Evolutionary conservation across 2,329 filamentous ascomycete genomes (phyloP).

Genomic region (Periconia sp.): DNA sequence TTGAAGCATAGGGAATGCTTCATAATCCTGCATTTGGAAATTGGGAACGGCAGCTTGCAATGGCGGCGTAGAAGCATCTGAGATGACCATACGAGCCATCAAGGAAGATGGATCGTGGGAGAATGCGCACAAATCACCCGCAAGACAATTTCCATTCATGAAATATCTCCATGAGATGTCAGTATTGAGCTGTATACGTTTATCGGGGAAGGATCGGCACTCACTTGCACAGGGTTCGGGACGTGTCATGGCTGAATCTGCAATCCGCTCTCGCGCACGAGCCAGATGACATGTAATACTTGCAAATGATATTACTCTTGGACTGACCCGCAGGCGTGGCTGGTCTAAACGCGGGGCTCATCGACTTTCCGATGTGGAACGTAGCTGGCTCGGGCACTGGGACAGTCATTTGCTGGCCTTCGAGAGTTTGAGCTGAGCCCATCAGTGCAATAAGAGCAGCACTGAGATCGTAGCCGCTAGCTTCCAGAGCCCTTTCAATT

Average conservation of each 20-base stretch:
- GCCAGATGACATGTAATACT: slow-evolving; percentile 95
- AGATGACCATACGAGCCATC: slow-evolving; percentile 76
- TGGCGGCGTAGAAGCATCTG: slow-evolving; percentile 68
- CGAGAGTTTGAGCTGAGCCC: slow-evolving; percentile 62
- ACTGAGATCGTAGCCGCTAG: slow-evolving; percentile 89
- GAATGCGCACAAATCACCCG: slow-evolving; percentile 92
- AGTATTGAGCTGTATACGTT: slow-evolving; percentile 21
- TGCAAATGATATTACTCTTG: slow-evolving; percentile 89
- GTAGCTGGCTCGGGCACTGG: slow-evolving; percentile 60
- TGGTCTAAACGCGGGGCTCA: slow-evolving; percentile 71
- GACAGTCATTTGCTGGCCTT: slow-evolving; percentile 51
- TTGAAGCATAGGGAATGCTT: slow-evolving; percentile 78
- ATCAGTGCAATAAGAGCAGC: slow-evolving; percentile 89
- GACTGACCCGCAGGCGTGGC: slow-evolving; percentile 74
- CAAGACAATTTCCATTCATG: slow-evolving; percentile 93
- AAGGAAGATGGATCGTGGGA: slow-evolving; percentile 91
- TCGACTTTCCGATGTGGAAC: slow-evolving; percentile 85
- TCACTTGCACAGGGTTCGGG: slow-evolving; percentile 96
- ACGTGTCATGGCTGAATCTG: slow-evolving; percentile 94
- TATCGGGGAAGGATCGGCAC: slow-evolving; percentile 43
- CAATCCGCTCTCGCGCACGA: slow-evolving; percentile 95
- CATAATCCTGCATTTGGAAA: slow-evolving; percentile 81
- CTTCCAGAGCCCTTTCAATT: slow-evolving; percentile 85
- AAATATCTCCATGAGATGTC: slow-evolving; percentile 69
- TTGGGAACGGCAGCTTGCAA: slow-evolving; percentile 63